A percentile compares a stretch with the other conserved stretches of the same genome.
These are phyloP conservation scores for Glutinoglossum americanum DNA, from an alignment of 495 filamentous ascomycete genomes.

Conservation along the genomic window DNA sequence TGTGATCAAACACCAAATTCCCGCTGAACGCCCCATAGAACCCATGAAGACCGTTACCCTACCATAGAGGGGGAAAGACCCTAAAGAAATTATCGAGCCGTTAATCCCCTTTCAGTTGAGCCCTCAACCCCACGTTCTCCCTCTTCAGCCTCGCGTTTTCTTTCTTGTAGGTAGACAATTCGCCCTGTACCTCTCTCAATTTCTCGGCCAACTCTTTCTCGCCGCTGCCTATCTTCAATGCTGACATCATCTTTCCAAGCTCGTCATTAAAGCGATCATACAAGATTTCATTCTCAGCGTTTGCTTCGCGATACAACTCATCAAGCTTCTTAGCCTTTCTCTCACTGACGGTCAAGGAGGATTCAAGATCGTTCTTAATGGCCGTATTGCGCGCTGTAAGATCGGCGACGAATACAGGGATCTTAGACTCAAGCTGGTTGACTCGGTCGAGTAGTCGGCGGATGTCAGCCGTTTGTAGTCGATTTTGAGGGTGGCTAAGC, in stretches of 20 bases:
- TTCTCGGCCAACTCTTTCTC: conserved; percentile 50
- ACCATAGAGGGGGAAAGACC: background rate
- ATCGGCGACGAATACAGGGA: conserved; percentile 38
- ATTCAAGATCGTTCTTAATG: conserved; percentile 46
- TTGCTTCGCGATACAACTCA: conserved; percentile 70
- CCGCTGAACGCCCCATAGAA: background rate
- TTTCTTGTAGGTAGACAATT: conserved; percentile 48
- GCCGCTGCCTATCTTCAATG: conserved; percentile 47
- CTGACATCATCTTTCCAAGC: conserved; percentile 59
- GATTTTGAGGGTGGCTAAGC: conserved; percentile 9
- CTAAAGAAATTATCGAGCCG: background rate
- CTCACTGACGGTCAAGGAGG: conserved; percentile 46
- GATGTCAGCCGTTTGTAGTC: conserved; percentile 14
- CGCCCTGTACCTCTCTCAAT: conserved; percentile 43
- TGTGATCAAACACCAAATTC: background rate
- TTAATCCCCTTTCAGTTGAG: background rate
- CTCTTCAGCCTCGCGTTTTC: conserved; percentile 51
- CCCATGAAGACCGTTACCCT: background rate
- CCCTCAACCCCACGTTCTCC: conserved; percentile 17
- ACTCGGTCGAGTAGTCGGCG: conserved; percentile 32
- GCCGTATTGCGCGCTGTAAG: conserved; percentile 35
- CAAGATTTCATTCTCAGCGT: conserved; percentile 80
- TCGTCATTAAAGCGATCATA: conserved; percentile 89
- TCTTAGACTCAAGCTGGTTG: conserved; percentile 37
- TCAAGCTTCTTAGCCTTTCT: conserved; percentile 65